Percentiles rank a stretch among this genome's conserved stretches.
phyloP scores from a whole-genome alignment of 1,139 yeast genomes.

The Spencermartinsiella ligniputridi region DNA sequence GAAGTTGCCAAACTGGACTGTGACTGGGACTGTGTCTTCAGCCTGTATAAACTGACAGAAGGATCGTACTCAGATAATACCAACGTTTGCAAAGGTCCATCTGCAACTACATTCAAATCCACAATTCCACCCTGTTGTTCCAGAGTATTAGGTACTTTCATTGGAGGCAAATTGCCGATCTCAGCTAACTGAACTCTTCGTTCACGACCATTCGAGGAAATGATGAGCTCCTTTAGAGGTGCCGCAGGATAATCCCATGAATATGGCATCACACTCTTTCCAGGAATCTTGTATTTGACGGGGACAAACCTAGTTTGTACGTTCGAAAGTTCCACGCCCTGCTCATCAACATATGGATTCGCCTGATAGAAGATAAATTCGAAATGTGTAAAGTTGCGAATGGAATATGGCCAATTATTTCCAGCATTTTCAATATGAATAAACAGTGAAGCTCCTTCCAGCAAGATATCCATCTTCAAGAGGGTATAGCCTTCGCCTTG shows the following conservation, averaged over 20 bases:
- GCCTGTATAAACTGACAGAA: constrained; percentile 65
- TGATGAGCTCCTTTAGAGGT: constrained; percentile 68
- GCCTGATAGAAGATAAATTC: constrained; percentile 85
- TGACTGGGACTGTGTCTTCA: constrained; percentile 16
- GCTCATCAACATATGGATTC: constrained; percentile 72
- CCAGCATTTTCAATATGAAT: constrained; percentile 70
- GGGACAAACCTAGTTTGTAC: constrained; percentile 36
- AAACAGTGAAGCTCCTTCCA: constrained; percentile 80
- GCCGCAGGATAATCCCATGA: constrained; percentile 98
- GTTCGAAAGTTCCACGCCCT: constrained; percentile 48
- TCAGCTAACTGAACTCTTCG: constrained; percentile 83
- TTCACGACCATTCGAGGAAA: constrained; percentile 66
- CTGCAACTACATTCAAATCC: constrained; percentile 90
- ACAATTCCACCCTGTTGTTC: constrained; percentile 46
- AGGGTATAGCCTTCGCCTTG: constrained; percentile 63
- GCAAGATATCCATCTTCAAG: constrained; percentile 63
- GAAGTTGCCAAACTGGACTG: constrained; percentile 11
- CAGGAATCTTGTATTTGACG: constrained; percentile 73
- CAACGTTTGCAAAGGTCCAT: constrained; percentile 89
- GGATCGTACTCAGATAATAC: constrained; percentile 82
- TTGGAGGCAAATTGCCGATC: constrained; percentile 85
- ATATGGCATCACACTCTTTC: constrained; percentile 94
- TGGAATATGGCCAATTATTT: constrained; percentile 86
- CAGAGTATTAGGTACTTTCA: constrained; percentile 58
- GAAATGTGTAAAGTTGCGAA: constrained; percentile 79